Evolutionary conservation across 2,329 filamentous ascomycete genomes (phyloP), one percentile per base, ranked within the genome.

Genomic region (Nectriaceae sp.): DNA sequence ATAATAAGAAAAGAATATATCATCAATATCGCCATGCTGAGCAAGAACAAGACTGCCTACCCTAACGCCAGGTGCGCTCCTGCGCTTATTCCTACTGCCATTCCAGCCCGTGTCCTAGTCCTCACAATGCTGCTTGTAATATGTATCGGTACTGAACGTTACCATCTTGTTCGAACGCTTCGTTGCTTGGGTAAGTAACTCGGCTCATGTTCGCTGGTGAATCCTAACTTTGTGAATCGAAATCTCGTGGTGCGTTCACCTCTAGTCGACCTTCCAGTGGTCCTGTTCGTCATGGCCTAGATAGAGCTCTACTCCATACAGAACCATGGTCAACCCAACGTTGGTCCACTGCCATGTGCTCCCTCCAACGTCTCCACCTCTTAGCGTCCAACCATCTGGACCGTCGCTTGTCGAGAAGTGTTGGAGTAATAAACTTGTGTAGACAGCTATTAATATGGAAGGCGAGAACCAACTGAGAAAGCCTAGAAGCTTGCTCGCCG

Each of bases 291-390:
- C 88, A 56, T 88, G 88, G 19, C 90, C 89, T 11, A 97, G 80
- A 64, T 92, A 93, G 45, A 97, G 75, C 71, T 99, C 94, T 37
- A 97, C 78, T 3, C 90, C 88, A 66, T 99, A 99, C 15, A 97
- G 73, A 5, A 81, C 80, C 88, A 97, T 95, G 1, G 92, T 97
- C 42, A 87, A 84, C 5, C 86, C 89, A 36, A 97, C 79, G 60
- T 99, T 99, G 59, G 94, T 82, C 94, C 94, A 97, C 46, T 92
- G 82, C 89, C 90, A 96, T 16, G 89, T 80, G 65, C 94, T 95
- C 16, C 91, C 90, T 11, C 90, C 91, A 11, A 66, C 68, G 60
- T 91, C 89, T 5, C 88, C 90, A 15, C 90, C 89, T 62, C 92
- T 86, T 43, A 89, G 85, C 3, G 87, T 92, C 91, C 92, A 97